phyloP scores from a whole-genome alignment of 1,284 basidiomycete species.

The Ceratobasidium theobromae region DNA sequence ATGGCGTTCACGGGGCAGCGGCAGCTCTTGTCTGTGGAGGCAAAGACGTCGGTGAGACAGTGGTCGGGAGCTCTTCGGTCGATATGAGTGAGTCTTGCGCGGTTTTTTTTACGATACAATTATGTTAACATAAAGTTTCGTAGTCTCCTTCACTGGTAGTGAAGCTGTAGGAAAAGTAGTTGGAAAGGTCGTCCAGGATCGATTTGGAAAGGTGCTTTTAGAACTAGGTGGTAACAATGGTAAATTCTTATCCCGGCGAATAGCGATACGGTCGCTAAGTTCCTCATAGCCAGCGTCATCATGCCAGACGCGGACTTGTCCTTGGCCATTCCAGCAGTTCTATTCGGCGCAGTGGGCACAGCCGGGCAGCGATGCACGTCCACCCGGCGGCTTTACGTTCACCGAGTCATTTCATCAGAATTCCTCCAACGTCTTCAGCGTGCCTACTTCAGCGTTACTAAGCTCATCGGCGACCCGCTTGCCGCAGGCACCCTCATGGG shows the following conservation, averaged over 20 bases:
- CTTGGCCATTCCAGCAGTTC: conserved; percentile 83
- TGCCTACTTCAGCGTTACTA: conserved; percentile 63
- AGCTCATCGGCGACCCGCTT: conserved; percentile 77
- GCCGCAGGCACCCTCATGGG: conserved; percentile 73
- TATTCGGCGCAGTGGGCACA: conserved; percentile 94
- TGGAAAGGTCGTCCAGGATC: conserved; percentile 73
- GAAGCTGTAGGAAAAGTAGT: conserved; percentile 85
- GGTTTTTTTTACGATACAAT: not conserved
- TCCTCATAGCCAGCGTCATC: conserved; percentile 61
- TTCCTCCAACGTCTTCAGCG: conserved; percentile 76
- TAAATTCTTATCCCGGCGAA: too few relatives aligned
- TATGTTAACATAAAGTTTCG: conserved; percentile 20
- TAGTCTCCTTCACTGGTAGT: conserved; percentile 92
- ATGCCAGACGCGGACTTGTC: conserved; percentile 91
- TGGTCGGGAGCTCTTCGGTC: conserved; percentile 73
- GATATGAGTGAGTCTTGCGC: conserved; percentile 61
- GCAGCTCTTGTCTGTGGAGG: conserved; percentile 83
- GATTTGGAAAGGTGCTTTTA: conserved; percentile 82
- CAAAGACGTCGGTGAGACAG: conserved; percentile 73
- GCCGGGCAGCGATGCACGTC: conserved; percentile 95
- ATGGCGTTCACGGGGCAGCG: conserved; percentile 79
- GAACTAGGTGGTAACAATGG: conserved; percentile 97
- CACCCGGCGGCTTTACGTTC: conserved; percentile 86
- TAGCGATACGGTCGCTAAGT: conserved; percentile 28
- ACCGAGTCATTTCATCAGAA: conserved; percentile 70